These are phyloP conservation scores for Dittrichia graveolens DNA, from an alignment of 129 eudicot species.

Conservation along the genomic window DNA sequence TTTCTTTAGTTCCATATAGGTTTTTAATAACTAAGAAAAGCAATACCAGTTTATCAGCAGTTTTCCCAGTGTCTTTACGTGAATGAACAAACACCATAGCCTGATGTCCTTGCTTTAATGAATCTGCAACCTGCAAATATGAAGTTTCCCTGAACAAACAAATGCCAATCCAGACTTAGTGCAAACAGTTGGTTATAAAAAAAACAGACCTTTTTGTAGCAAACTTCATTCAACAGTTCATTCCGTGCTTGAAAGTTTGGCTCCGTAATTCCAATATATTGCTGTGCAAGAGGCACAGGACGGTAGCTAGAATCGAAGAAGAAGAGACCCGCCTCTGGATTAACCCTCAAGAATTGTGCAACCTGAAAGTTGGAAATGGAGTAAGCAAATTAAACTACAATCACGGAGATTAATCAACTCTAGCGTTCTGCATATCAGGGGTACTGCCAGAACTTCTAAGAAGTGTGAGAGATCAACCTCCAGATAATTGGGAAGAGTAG, in stretches of 20 bases:
- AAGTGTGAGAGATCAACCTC: slow-evolving; percentile 58
- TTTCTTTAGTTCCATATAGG: not conserved
- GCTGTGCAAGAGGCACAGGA: slow-evolving; percentile 98
- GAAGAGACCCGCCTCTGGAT: slow-evolving; percentile 85
- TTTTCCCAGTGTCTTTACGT: slow-evolving; percentile 95
- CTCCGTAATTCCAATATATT: slow-evolving; percentile 88
- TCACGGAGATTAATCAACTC: not conserved
- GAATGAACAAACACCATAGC: slow-evolving; percentile 99
- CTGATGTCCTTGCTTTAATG: slow-evolving; percentile 83
- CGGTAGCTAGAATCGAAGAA: slow-evolving; percentile 99
- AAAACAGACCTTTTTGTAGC: slow-evolving; percentile 76
- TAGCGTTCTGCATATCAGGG: not conserved
- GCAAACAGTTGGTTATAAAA: not conserved
- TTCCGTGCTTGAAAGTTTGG: slow-evolving; percentile 75
- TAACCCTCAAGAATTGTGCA: slow-evolving; percentile 96
- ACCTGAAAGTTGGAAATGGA: slow-evolving; percentile 50
- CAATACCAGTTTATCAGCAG: slow-evolving; percentile 84
- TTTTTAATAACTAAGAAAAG: slow-evolving; percentile 15
- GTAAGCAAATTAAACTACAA: slow-evolving; percentile 12
- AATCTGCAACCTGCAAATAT: slow-evolving; percentile 65
- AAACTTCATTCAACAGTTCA: slow-evolving; percentile 75
- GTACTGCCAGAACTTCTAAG: slow-evolving; percentile 6
- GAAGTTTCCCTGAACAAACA: slow-evolving; percentile 19
- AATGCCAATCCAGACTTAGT: slow-evolving; percentile 18
- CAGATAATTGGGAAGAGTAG: slow-evolving; percentile 91